phyloP scores from a whole-genome alignment of 495 filamentous ascomycete species.

The Penicillium paxilli region DNA sequence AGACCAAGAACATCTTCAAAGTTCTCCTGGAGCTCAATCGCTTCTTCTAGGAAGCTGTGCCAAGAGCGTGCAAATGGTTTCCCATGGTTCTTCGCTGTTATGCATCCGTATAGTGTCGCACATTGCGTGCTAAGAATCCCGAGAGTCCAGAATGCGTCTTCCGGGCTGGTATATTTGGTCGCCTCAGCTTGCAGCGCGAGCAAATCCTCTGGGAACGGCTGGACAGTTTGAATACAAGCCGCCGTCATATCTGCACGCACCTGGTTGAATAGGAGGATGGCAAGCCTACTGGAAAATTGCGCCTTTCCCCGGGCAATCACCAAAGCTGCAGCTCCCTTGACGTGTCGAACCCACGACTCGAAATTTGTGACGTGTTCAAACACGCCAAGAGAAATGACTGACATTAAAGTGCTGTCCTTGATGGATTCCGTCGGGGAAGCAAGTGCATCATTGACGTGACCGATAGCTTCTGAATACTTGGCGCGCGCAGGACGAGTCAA shows the following conservation, averaged over 20 bases:
- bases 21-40: conserved; percentile 13
- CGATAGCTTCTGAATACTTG: conserved; percentile 43
- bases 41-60: conserved; percentile 18
- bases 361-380: conserved; percentile 54
- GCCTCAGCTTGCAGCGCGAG: conserved; percentile 29
- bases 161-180: conserved; percentile 14
- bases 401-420: conserved; percentile 59
- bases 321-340: conserved; percentile 54
- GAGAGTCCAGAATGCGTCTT: conserved; percentile 19
- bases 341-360: conserved; percentile 50
- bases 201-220: conserved; percentile 25
- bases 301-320: conserved; percentile 46
- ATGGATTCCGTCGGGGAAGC: conserved; percentile 49
- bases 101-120: conserved; percentile 14
- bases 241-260: conserved; percentile 36
- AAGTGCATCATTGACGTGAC: conserved; percentile 48
- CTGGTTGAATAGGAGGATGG: conserved; percentile 56
- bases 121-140: conserved; percentile 22
- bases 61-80: neutral
- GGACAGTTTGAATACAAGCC: conserved; percentile 17
- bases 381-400: conserved; percentile 58
- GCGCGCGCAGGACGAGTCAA: conserved; percentile 34
- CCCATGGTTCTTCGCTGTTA: conserved; percentile 3
- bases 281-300: conserved; percentile 48
- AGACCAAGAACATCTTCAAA: conserved; percentile 10